Base-by-base conservation (phyloP, 2,329 filamentous ascomycete genomes). In the Aureobasidium leucospermi region DNA sequence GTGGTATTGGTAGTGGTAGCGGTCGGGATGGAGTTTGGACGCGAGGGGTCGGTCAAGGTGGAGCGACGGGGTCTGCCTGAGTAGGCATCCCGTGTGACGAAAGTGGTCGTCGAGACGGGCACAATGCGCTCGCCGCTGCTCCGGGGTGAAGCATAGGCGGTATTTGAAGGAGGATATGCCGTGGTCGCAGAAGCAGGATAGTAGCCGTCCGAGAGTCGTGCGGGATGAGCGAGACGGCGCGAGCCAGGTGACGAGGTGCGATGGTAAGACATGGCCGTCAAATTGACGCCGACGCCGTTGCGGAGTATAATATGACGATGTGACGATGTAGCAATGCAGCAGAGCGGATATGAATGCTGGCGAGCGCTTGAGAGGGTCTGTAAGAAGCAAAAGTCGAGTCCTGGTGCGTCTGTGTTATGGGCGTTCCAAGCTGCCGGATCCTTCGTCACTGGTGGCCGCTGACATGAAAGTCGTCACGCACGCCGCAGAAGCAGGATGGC, bases 1-100 rank as follows among this genome's bases (percentile, higher is more conserved):
- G 76, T 78, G 48, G 75, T 76, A 58, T 16, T 56, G 15, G 51
- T 10, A 6, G 51, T 13, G 4, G 28, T 19, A 10, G 51, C 23
- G 3, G 23, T 23, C 23, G 28, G 15, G 13, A 57, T 65, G 67
- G 61, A 6, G 63, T 63, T 23, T 8, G 60, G 60, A 69, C 75
- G 64, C 11, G 73, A 70, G 7, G 66, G 63, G 47, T 76, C 74
- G 38, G 69, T 71, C 43, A 75, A 63, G 2, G 77, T 79, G 43
- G 75, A 76, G 7, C 77, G 70, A 36, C 77, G 73, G 4, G 76
- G 76, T 60, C 77, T 70, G 47, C 75, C 73, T 7, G 72, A 68
- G 68, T 78, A 78, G 8, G 73, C 68, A 63, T 78, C 76, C 53
- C 72, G 73, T 39, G 58, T 31, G 62, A 71, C 63, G 65, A 67